phyloP scores from a whole-genome alignment of 805 yeast species.

The Candida nanaspora region DNA sequence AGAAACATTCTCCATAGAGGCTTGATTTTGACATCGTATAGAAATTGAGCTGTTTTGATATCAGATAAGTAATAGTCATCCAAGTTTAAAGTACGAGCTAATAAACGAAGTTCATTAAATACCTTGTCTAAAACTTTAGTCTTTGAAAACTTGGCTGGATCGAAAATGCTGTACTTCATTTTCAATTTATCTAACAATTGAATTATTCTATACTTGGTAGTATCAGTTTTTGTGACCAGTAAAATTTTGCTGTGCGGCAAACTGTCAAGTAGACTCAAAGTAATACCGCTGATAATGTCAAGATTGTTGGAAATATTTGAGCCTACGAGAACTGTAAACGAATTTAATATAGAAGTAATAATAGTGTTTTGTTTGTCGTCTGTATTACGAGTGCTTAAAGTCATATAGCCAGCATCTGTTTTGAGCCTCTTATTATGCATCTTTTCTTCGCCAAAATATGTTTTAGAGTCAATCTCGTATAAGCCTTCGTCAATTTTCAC shows the following conservation, averaged over 20 bases:
- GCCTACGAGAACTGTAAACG: too few species aligned
- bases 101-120: too few species aligned
- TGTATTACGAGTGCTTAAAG: too few species aligned
- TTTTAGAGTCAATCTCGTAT: neutral
- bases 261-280: constrained; percentile 14
- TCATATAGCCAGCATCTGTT: too few species aligned
- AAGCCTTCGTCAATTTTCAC: neutral
- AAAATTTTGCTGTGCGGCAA: constrained; percentile 20
- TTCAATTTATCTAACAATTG: constrained; percentile 14
- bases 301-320: neutral
- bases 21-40: constrained; percentile 20
- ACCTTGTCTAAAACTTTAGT: neutral
- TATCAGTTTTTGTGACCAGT: constrained; percentile 17
- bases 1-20: constrained; percentile 18
- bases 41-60: constrained; percentile 7
- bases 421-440: neutral
- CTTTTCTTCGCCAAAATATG: neutral
- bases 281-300: constrained; percentile 11
- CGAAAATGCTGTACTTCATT: neutral
- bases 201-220: constrained; percentile 14
- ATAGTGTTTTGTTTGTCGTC: neutral
- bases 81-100: constrained; percentile 20
- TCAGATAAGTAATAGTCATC: neutral
- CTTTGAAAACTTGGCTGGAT: neutral
- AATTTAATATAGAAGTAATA: too few species aligned